Evolutionary conservation across 495 filamentous ascomycete genomes (phyloP), one percentile per base, ranked within the genome.

Genomic region (Hyaloscypha hepaticicola): DNA sequence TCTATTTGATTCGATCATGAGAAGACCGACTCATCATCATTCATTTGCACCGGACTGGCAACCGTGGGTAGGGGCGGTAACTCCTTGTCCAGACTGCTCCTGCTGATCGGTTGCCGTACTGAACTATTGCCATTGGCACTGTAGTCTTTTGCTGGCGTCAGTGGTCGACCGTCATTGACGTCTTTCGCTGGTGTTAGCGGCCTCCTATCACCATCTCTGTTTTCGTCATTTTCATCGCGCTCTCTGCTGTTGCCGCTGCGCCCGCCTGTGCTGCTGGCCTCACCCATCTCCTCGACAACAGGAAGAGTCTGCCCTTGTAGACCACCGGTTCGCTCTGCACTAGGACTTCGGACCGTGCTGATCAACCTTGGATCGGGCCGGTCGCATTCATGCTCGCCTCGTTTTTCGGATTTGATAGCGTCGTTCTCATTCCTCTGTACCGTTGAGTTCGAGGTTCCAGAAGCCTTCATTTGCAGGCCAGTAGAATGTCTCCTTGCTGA

Each of bases 271-370:
- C 87, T 85, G 61, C 90, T 93, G 4, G 83, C 89, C 75, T 97
- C 95, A 14, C 87, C 90, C 27, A 88, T 89, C 78, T 99, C 95
- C 61, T 97, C 92, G 8, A 99, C 91, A 55, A 97, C 88, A 1
- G 95, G 95, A n/a, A 99, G 76, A 26, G 90, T 88, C 29, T 88
- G 81, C 12, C 87, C 85, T 27, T 81, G 80, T 14, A 80, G 70
- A 14, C 81, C 84, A 24, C 69, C 72, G 26, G 81, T 73, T 50
- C 84, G 78, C 57, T 92, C 88, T 3, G 74, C 70, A 76, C 77
- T 65, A 63, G 79, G 48, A 77, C 80, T 72, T 55, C 84, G 76
- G 25, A 85, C 77, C 41, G 78, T 79, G 41, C 76, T 78, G 48
- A 88, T 74, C 33, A 75, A 83, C 58, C 78, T 75, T 4, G 69